Evolutionary conservation across 2,329 filamentous ascomycete species (phyloP).

Genomic region (Endocalyx cinctus): DNA sequence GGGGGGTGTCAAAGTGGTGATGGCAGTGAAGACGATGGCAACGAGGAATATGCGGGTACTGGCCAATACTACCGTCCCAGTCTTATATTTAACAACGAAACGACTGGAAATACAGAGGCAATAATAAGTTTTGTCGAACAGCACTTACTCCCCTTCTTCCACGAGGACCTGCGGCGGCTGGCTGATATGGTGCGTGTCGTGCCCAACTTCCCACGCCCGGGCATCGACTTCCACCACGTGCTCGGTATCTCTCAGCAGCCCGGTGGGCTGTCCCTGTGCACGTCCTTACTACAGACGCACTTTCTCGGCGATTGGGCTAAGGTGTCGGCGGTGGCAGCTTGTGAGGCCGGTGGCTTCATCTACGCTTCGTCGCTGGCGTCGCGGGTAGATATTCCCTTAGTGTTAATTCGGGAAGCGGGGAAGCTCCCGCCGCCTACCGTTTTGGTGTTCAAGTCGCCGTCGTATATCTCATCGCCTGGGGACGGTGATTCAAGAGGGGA

Average conservation of each 20-base stretch:
- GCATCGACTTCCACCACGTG: constrained; percentile 54
- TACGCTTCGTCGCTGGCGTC: constrained; percentile 48
- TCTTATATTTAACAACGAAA: constrained; percentile 49
- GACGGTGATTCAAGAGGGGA: constrained; percentile 15
- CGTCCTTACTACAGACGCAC: constrained; percentile 41
- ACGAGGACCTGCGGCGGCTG: constrained; percentile 41
- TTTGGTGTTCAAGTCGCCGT: constrained; percentile 41
- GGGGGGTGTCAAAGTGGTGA: constrained; percentile 20
- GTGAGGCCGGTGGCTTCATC: constrained; percentile 54
- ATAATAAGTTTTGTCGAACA: constrained; percentile 36
- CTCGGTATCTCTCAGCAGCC: constrained; percentile 49
- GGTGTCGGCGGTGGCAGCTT: constrained; percentile 43
- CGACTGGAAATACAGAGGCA: constrained; percentile 32
- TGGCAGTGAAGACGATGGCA: constrained; percentile 12
- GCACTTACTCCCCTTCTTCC: constrained; percentile 40
- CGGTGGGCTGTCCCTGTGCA: constrained; percentile 46
- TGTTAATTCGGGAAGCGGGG: constrained; percentile 48
- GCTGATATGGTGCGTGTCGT: constrained; percentile 43
- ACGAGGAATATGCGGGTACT: constrained; percentile 16
- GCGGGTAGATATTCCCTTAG: constrained; percentile 36
- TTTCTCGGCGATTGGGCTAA: constrained; percentile 43
- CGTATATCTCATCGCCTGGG: constrained; percentile 48
- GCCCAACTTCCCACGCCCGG: constrained; percentile 45
- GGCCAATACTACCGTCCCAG: constrained; percentile 32
- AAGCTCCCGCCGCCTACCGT: constrained; percentile 56